Percentiles rank a stretch among this genome's conserved stretches.
Conservation (phyloP, 768 basidiomycete species). For the Serendipita sp. region DNA sequence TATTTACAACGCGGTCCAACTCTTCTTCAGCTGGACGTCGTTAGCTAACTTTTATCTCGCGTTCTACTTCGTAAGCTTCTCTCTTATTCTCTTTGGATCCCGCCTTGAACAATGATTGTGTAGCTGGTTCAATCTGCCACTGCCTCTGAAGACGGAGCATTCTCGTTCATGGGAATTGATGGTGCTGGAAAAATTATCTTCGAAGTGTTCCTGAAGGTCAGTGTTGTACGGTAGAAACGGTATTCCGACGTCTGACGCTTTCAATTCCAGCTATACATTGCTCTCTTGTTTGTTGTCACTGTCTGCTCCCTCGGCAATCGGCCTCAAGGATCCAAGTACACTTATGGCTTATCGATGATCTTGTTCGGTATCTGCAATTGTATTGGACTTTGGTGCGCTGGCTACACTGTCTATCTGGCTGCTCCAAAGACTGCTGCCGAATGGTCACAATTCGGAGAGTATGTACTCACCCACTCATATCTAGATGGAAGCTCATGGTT, state of each 20-base stretch:
- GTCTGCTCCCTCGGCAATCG: constrained; percentile 88
- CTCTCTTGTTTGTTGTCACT: constrained; percentile 61
- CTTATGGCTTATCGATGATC: constrained; percentile 58
- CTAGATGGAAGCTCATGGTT: constrained; percentile 17
- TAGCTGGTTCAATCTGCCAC: constrained; percentile 77
- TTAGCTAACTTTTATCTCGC: constrained; percentile 89
- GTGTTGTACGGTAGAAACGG: neutral
- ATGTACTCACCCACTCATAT: neutral
- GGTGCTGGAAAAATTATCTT: constrained; percentile 62
- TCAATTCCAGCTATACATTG: constrained; percentile 55
- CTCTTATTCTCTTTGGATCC: constrained; percentile 8
- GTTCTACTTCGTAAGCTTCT: constrained; percentile 69
- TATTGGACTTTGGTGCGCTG: constrained; percentile 80
- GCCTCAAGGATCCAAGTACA: constrained; percentile 77
- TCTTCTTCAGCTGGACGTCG: constrained; percentile 88
- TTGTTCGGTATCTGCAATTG: constrained; percentile 65
- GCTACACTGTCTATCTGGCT: constrained; percentile 75
- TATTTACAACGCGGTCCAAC: constrained; percentile 78
- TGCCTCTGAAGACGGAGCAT: constrained; percentile 42
- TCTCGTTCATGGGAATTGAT: constrained; percentile 52
- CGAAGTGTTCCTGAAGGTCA: constrained; percentile 53
- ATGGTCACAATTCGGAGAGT: constrained; percentile 58
- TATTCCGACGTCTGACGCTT: constrained; percentile 14
- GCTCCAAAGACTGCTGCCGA: constrained; percentile 59
- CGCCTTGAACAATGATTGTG: constrained; percentile 14